phyloP scores from a whole-genome alignment of 345 rosid genomes.

The Angophora floribunda region DNA sequence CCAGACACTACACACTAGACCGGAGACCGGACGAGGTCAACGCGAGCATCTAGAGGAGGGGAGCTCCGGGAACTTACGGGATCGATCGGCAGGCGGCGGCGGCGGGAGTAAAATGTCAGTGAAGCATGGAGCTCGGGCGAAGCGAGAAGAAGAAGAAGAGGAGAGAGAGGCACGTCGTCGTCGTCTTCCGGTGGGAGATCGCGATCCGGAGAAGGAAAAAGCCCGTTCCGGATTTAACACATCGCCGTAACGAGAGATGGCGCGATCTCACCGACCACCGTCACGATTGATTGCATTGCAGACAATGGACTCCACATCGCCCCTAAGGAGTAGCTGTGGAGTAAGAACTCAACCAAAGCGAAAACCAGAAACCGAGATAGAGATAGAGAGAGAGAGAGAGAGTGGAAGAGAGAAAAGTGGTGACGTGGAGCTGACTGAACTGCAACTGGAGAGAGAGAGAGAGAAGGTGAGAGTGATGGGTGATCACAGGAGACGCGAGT shows the following conservation, averaged over 20 bases:
- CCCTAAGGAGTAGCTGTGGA: neutral
- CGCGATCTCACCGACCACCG: neutral
- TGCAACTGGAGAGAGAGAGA: neutral
- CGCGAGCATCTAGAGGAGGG: neutral
- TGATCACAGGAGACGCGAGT: neutral
- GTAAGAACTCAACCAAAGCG: neutral
- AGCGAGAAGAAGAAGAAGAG: neutral
- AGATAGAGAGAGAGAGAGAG: neutral
- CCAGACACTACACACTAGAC: rapidly evolving
- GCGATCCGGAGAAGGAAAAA: neutral
- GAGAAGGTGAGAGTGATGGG: neutral
- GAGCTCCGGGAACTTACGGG: neutral
- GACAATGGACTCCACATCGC: neutral
- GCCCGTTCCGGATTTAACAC: neutral
- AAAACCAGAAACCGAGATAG: neutral
- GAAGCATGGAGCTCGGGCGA: neutral
- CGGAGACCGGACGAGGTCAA: neutral
- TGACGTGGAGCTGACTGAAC: neutral
- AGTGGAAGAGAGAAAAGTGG: neutral
- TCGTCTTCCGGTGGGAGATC: neutral
- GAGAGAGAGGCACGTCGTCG: neutral
- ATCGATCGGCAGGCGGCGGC: neutral
- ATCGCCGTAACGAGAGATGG: neutral
- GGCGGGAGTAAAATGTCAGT: neutral
- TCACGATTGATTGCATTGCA: neutral